Evolutionary conservation across 495 filamentous ascomycete species (phyloP).

Genomic region (Daldinia grandis): DNA sequence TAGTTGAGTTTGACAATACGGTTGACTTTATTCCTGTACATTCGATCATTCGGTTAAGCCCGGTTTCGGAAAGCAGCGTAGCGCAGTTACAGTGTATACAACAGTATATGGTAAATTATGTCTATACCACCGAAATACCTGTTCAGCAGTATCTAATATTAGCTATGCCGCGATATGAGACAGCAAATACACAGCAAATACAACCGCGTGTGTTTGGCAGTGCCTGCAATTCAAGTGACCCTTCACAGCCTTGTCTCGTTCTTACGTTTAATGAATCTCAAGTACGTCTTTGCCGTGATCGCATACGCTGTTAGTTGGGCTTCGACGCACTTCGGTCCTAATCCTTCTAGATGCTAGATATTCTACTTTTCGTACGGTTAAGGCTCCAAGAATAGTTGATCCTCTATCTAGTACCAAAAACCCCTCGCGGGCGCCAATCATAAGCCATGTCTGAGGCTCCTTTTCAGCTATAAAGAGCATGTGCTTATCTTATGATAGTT

Average conservation of each 20-base stretch:
- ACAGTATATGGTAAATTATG: background rate
- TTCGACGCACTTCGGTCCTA: background rate
- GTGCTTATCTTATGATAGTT: background rate
- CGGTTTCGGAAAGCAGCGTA: background rate
- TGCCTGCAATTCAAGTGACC: background rate
- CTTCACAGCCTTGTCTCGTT: background rate
- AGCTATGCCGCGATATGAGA: background rate
- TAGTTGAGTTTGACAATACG: no score
- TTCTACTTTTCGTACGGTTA: background rate
- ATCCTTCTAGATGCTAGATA: background rate
- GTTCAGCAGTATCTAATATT: background rate
- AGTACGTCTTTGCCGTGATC: constrained; percentile 2
- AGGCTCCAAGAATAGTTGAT: background rate
- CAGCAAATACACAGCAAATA: background rate
- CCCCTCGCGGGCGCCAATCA: background rate
- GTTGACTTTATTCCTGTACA: no score
- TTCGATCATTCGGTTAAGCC: background rate
- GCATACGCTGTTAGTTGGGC: background rate
- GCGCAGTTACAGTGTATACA: no score
- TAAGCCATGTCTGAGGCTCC: background rate
- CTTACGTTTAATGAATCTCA: background rate
- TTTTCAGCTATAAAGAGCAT: background rate
- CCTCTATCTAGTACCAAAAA: background rate
- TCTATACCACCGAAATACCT: background rate
- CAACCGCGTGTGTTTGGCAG: background rate